Evolutionary conservation across 2,329 filamentous ascomycete genomes (phyloP), one percentile per base, ranked within the genome.

Genomic region (Hymenoscyphus scutula): DNA sequence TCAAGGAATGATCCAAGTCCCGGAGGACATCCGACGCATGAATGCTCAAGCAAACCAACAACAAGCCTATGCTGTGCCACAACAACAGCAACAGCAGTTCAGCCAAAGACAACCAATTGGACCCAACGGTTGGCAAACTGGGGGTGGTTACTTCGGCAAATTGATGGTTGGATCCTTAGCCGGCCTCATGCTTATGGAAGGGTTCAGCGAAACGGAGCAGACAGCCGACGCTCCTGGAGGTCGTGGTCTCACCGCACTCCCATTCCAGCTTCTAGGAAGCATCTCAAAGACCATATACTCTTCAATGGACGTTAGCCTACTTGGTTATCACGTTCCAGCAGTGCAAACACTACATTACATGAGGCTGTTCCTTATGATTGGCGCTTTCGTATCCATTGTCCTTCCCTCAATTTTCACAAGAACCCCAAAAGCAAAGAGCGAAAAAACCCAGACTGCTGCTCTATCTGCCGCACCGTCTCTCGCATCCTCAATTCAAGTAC

Each of bases 101-200:
- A 60, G 76, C 84, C 64, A 68, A 62, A 45, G 82, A n/a, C 81
- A 81, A 29, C 82, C 86, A 69, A 78, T 84, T 72, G 81, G 81
- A 74, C 79, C 38, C 77, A 81, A 62, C 80, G 85, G 69, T 38
- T 88, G 85, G 84, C 80, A 79, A 58, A 81, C 80, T 64, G 76
- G 79, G 5, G 79, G 76, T 13, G 83, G 82, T 1, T 88, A 86
- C 65, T 82, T 84, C 62, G 85, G 84, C 58, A 96, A 96, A 77
- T 82, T 97, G 68, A 95, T 97, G 91, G 87, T 97, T 5, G 94
- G 94, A 51, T 94, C 93, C 19, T 83, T 98, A 63, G 94, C 93
- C 27, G 92, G 92, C 15, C 80, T 98, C 19, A 97, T 98, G 93
- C 83, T 97, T 37, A 78, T 97, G 69, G 92, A 97, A 77, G 92